Evolutionary conservation across 495 filamentous ascomycete genomes (phyloP), one percentile per base, ranked within the genome.

Genomic region (Choiromyces venosus): DNA sequence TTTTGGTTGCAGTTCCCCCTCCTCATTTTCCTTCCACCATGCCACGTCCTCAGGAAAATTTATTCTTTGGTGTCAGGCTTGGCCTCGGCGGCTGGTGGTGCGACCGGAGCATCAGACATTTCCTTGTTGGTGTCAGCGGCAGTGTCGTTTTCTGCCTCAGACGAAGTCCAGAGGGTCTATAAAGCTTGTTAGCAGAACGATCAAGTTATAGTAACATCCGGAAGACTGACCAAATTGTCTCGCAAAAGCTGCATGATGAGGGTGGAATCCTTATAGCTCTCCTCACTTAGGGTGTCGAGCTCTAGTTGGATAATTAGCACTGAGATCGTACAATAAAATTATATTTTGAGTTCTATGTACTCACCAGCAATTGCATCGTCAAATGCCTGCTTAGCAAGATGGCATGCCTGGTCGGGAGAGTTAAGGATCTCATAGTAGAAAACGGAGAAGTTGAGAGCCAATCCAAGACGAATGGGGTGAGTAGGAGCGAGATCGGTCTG

Each of bases 361-460:
- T 83, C 86, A 94, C 92, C 92, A 78, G 95, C 95, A 87, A 99
- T 99, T 76, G 95, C 95, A 85, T 99, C 95, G 83, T 99, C 95
- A 80, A 99, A 99, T 37, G 96, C 94, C 84, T 98, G 93, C 91
- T 99, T 99, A 84, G 95, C 95, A 75, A 99, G 91, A 83, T 98
- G 95, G 89, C 95, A 98, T 79, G 95, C 95, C 85, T 96, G 94
- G 84, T 99, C 95, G 73, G 95, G 95, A 33, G 95, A 95, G 87
- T 98, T 99, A 80, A 98, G 88, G 84, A 99, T 99, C 87, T 99
- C 95, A 83, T 99, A 99, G 90, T 99, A 98, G 88, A 99, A 99
- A 81, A 99, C 95, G 65, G 95, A 99, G 88, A 99, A 98, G 92
- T 99, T 99, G 69, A 98, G 90, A 81, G 95, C 95, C 77, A 99